phyloP scores from a whole-genome alignment of 768 basidiomycete species.

The Suillus brevipes region DNA sequence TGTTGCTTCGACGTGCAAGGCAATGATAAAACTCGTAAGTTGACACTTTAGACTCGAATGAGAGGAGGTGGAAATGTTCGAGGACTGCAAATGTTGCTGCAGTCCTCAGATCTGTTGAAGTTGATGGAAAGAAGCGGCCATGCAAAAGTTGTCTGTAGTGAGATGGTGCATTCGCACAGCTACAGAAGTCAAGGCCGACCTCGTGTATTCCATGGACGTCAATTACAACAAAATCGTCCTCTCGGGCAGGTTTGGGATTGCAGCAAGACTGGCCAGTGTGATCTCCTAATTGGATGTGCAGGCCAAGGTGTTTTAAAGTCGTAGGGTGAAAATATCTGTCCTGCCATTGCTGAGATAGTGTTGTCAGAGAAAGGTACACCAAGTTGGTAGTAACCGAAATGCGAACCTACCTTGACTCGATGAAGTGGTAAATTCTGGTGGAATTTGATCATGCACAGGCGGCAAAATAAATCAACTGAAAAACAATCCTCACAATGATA shows the following conservation, averaged over 20 bases:
- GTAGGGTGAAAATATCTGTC: conserved; percentile 14
- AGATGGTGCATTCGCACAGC: conserved; percentile 13
- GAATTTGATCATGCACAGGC: neutral
- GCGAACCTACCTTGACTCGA: conserved; percentile 14
- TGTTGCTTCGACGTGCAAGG: conserved; percentile 25
- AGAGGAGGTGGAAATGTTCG: conserved; percentile 29
- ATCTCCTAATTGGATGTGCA: conserved; percentile 26
- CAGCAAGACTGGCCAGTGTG: conserved; percentile 9
- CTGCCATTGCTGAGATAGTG: conserved; percentile 19
- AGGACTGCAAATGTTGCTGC: conserved; percentile 34
- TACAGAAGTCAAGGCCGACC: conserved; percentile 22
- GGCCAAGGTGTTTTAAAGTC: conserved; percentile 18
- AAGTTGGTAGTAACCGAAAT: neutral
- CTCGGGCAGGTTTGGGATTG: neutral
- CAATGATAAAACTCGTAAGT: conserved; percentile 31
- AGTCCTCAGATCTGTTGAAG: conserved; percentile 26
- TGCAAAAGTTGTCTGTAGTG: conserved; percentile 34
- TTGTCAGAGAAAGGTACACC: neutral
- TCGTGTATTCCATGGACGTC: conserved; percentile 15
- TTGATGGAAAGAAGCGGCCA: conserved; percentile 32
- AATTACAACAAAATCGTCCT: conserved; percentile 16
- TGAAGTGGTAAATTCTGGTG: conserved; percentile 18
- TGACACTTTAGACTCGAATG: conserved; percentile 28
- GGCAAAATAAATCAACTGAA: conserved; percentile 9
- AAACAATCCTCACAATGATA: conserved; percentile 16